phyloP scores from a whole-genome alignment of 1,284 basidiomycete species.

The Peniophora sp. region DNA sequence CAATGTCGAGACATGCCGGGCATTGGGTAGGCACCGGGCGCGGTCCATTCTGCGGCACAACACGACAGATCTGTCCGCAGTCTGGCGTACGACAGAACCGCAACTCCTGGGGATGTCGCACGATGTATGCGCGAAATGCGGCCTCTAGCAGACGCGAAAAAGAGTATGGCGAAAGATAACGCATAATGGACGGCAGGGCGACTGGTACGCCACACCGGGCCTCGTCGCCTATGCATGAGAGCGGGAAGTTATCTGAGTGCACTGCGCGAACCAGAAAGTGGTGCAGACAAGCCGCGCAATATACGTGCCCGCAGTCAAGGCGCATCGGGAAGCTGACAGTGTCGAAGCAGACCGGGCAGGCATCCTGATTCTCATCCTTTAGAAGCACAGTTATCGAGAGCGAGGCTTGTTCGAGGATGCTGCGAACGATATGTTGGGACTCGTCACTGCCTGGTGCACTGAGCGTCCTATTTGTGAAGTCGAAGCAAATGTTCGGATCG shows the following conservation, averaged over 20 bases:
- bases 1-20: conserved; percentile 40
- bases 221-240: conserved; percentile 46
- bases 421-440: conserved; percentile 32
- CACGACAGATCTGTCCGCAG: conserved; percentile 46
- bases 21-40: conserved; percentile 17
- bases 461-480: conserved; percentile 26
- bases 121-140: conserved; percentile 35
- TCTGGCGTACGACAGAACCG: conserved; percentile 51
- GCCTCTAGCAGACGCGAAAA: conserved; percentile 39
- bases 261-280: conserved; percentile 40
- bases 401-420: conserved; percentile 33
- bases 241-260: conserved; percentile 37
- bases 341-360: conserved; percentile 47
- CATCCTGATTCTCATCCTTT: neutral
- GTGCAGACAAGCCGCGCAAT: conserved; percentile 43
- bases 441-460: conserved; percentile 43
- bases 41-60: conserved; percentile 9
- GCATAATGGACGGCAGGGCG: conserved; percentile 39
- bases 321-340: conserved; percentile 31
- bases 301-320: conserved; percentile 44
- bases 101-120: conserved; percentile 35
- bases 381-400: conserved; percentile 5
- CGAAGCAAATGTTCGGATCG: conserved; percentile 39
- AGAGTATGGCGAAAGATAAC: conserved; percentile 32
- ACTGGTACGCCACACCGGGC: conserved; percentile 36